phyloP scores from a whole-genome alignment of 2,329 filamentous ascomycete genomes.

The Aschersonia sp. region DNA sequence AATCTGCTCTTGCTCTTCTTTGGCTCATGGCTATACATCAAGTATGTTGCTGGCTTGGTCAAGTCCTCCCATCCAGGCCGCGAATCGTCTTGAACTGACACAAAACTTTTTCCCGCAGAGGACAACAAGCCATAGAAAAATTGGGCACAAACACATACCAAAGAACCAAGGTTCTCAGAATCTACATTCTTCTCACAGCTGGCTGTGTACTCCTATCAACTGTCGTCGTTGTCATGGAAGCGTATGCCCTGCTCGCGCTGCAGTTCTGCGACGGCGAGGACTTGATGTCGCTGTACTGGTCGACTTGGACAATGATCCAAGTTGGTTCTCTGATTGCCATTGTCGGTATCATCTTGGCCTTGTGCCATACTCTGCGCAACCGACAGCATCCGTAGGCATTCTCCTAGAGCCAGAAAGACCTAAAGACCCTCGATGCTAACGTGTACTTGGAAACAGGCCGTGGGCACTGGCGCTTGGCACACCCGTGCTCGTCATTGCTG shows the following conservation, averaged over 20 bases:
- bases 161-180: conserved; percentile 20
- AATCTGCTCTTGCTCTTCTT: conserved; percentile 29
- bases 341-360: conserved; percentile 37
- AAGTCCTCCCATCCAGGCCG: neutral
- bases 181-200: conserved; percentile 27
- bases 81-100: neutral
- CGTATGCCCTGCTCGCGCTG: conserved; percentile 35
- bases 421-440: neutral
- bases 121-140: conserved; percentile 21
- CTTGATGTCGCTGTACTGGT: conserved; percentile 45
- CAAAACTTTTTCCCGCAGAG: conserved; percentile 9
- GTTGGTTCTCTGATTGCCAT: conserved; percentile 44
- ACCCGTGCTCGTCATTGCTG: conserved; percentile 43
- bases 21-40: conserved; percentile 25
- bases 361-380: conserved; percentile 33
- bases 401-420: too few relatives aligned
- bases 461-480: conserved; percentile 47
- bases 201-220: conserved; percentile 29
- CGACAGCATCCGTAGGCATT: conserved; percentile 34
- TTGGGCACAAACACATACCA: conserved; percentile 15
- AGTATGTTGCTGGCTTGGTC: conserved; percentile 12
- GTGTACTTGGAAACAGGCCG: conserved; percentile 16
- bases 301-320: conserved; percentile 45
- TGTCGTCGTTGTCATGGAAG: conserved; percentile 35
- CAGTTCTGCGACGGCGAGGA: conserved; percentile 48